Percentiles rank a stretch among this genome's conserved stretches.
phyloP scores from a whole-genome alignment of 257 asterid species.

The Linderniella brevidens region DNA sequence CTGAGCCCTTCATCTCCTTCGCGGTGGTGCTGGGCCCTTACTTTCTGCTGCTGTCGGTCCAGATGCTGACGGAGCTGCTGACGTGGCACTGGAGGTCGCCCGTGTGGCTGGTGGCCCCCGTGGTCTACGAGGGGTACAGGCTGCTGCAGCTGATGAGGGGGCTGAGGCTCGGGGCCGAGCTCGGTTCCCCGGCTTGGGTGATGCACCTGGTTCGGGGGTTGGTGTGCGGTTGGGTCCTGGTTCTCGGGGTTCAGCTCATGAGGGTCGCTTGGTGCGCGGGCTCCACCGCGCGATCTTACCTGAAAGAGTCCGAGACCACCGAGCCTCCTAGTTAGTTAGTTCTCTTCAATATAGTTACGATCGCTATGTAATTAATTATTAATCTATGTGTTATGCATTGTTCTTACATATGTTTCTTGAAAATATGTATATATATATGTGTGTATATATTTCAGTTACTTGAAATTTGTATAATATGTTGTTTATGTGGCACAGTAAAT shows the following conservation, averaged over 20 bases:
- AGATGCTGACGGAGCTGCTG: conserved; percentile 69
- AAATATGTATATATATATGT: neutral
- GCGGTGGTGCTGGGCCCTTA: conserved; percentile 83
- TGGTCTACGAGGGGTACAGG: conserved; percentile 70
- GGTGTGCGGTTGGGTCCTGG: conserved; percentile 90
- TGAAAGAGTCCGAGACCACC: conserved; percentile 11
- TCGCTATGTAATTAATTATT: too few species aligned
- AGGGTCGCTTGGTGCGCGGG: conserved; percentile 97
- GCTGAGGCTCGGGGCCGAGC: conserved; percentile 69
- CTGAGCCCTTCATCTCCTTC: conserved; percentile 42
- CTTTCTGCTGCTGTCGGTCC: conserved; percentile 61
- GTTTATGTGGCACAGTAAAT: neutral
- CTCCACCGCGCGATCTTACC: conserved; percentile 34
- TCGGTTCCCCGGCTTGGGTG: conserved; percentile 59
- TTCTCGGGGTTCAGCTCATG: conserved; percentile 94
- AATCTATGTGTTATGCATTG: too few species aligned
- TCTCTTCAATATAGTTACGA: neutral
- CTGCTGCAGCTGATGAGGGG: conserved; percentile 90
- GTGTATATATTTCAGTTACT: neutral
- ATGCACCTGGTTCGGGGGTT: conserved; percentile 54
- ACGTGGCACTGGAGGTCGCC: conserved; percentile 98
- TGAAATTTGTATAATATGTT: neutral
- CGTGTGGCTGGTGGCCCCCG: conserved; percentile 83
- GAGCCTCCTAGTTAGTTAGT: too few species aligned
- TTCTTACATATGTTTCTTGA: too few species aligned